Evolutionary conservation across 2,329 filamentous ascomycete genomes (phyloP).

Genomic region (Colletotrichum eleusines): DNA sequence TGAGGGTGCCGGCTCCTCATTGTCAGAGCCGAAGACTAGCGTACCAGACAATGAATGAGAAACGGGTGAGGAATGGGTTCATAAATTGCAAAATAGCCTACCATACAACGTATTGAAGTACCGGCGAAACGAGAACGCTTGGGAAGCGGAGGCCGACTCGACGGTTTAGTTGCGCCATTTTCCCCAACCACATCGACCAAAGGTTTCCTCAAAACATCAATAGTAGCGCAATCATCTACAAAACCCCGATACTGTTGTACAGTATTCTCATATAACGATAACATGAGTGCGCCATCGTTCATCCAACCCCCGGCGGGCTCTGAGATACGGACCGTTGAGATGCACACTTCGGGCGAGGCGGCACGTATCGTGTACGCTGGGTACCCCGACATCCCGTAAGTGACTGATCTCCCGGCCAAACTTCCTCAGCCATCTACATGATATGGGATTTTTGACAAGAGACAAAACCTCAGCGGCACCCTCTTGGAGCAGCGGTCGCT

Average conservation of each 20-base stretch:
- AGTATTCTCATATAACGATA: background rate
- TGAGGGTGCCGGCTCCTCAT: too few relatives aligned
- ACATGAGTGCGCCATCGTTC: slow-evolving; percentile 28
- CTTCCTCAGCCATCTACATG: background rate
- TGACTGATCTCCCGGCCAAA: background rate
- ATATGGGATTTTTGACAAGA: background rate
- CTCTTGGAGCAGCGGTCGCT: slow-evolving; percentile 54
- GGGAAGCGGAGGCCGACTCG: slow-evolving; percentile 20
- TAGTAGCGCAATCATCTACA: background rate
- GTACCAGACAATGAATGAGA: too few relatives aligned
- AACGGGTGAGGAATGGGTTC: too few relatives aligned
- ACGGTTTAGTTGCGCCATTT: background rate
- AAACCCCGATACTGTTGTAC: background rate
- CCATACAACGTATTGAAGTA: too few relatives aligned
- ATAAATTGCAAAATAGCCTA: too few relatives aligned
- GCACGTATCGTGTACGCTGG: slow-evolving; percentile 59
- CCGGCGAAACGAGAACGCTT: too few relatives aligned
- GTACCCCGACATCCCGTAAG: slow-evolving; percentile 50
- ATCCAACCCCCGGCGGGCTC: slow-evolving; percentile 7
- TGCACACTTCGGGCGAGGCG: slow-evolving; percentile 64
- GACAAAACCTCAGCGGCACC: slow-evolving; percentile 46
- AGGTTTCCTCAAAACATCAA: background rate
- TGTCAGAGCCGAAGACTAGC: too few relatives aligned
- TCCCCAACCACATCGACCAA: background rate
- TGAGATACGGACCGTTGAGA: slow-evolving; percentile 48